These are phyloP conservation scores for Tylopilus sp. DNA, from an alignment of 1,284 basidiomycete genomes.

Conservation along the genomic window DNA sequence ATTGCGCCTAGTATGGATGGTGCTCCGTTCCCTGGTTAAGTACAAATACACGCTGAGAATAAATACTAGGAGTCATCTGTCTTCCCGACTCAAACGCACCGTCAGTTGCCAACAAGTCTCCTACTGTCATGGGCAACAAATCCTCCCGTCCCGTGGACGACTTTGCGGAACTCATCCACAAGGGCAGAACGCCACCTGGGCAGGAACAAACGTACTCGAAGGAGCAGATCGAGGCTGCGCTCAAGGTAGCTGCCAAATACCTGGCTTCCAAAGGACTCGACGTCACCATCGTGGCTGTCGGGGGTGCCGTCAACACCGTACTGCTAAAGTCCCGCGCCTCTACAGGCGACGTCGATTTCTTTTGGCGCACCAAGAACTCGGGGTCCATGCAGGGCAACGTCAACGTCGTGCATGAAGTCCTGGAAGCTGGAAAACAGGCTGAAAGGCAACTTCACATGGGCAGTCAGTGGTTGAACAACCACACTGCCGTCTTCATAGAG, in stretches of 20 bases:
- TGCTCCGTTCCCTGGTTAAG: neutral
- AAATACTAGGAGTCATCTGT: neutral
- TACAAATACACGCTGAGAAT: neutral
- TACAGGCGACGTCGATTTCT: constrained; percentile 15
- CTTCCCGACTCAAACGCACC: neutral
- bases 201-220: constrained; percentile 7
- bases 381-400: neutral
- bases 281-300: constrained; percentile 9
- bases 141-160: neutral
- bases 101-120: neutral
- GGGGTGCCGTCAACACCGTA: constrained; percentile 12
- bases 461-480: constrained; percentile 14
- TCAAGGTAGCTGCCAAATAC: constrained; percentile 4
- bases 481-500: constrained; percentile 8
- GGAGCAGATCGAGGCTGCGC: constrained; percentile 4
- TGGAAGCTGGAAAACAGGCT: constrained; percentile 2
- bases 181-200: neutral
- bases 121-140: constrained; percentile 1
- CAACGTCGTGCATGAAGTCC: constrained; percentile 1
- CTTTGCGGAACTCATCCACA: constrained; percentile 1
- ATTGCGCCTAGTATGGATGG: neutral
- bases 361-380: constrained; percentile 7
- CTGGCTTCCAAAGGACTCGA: constrained; percentile 3
- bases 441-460: constrained; percentile 1
- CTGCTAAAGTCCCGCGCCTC: constrained; percentile 6